Conservation (phyloP, 2,329 filamentous ascomycete species). For the Cordyceps fumosorosea region DNA sequence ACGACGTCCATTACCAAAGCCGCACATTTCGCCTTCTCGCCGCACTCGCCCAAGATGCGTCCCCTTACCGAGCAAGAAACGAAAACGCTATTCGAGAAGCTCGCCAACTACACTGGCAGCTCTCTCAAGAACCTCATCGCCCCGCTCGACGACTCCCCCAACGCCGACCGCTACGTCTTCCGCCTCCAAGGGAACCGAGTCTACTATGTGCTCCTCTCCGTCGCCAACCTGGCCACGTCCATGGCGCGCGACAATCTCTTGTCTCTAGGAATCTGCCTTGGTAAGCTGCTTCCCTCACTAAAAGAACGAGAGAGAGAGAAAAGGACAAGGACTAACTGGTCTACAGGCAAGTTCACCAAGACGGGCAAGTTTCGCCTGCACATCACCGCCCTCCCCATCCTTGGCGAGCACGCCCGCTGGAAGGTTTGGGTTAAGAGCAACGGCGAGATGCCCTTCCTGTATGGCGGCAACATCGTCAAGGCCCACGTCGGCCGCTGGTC, state of each 20-base stretch:
- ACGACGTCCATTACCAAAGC: neutral
- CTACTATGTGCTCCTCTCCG: conserved; percentile 84
- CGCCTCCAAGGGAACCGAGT: conserved; percentile 75
- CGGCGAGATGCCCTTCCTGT: conserved; percentile 95
- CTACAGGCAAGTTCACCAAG: conserved; percentile 84
- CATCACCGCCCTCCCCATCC: conserved; percentile 80
- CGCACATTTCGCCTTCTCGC: neutral
- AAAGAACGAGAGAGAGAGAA: neutral
- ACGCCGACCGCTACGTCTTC: conserved; percentile 77
- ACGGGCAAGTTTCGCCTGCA: conserved; percentile 92
- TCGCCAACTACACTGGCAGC: conserved; percentile 86
- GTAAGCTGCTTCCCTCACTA: conserved; percentile 25
- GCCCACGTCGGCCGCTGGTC: conserved; percentile 70
- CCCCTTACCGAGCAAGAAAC: conserved; percentile 74
- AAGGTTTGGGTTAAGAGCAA: conserved; percentile 97
- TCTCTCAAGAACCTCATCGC: conserved; percentile 81
- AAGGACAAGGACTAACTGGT: neutral
- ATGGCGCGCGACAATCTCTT: conserved; percentile 76
- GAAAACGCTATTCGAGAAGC: conserved; percentile 80
- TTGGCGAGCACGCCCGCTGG: conserved; percentile 86
- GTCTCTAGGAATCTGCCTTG: conserved; percentile 80
- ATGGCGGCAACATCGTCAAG: conserved; percentile 80
- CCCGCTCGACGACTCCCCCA: conserved; percentile 59
- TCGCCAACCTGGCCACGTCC: conserved; percentile 86
- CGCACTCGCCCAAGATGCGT: conserved; percentile 52